Evolutionary conservation across 75 land plant species (phyloP).

Genomic region (Ceratopteris richardii): DNA sequence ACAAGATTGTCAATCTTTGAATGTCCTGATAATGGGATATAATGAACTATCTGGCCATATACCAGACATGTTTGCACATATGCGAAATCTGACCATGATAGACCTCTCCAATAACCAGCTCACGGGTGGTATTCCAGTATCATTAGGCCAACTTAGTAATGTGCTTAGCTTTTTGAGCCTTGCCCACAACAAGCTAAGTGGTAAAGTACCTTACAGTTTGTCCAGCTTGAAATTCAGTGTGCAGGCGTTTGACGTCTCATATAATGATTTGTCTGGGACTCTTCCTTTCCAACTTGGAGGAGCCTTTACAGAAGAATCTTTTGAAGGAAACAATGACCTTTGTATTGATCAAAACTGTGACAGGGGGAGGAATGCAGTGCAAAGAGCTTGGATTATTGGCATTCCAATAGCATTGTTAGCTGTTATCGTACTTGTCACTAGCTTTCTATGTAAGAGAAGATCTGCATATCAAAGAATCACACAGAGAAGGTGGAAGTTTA

Average conservation of each 20-base stretch:
- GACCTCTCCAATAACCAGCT: slow-evolving; percentile 42
- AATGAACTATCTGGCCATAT: slow-evolving; percentile 51
- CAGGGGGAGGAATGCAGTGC: slow-evolving; percentile 15
- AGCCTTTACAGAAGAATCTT: slow-evolving; percentile 33
- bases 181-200: slow-evolving; percentile 52
- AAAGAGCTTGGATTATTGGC: slow-evolving; percentile 13
- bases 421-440: slow-evolving; percentile 13
- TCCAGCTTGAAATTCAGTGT: slow-evolving; percentile 33
- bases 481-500: slow-evolving; percentile 41
- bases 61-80: slow-evolving; percentile 39
- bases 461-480: background rate
- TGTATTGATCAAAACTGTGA: slow-evolving; percentile 20
- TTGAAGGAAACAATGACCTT: slow-evolving; percentile 51
- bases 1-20: slow-evolving; percentile 28
- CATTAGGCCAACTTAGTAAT: slow-evolving; percentile 35
- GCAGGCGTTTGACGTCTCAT: slow-evolving; percentile 45
- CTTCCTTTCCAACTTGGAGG: slow-evolving; percentile 42
- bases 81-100: slow-evolving; percentile 23
- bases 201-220: slow-evolving; percentile 50
- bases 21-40: slow-evolving; percentile 23
- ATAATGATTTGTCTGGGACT: slow-evolving; percentile 54
- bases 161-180: slow-evolving; percentile 47
- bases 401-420: background rate
- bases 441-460: slow-evolving; percentile 8
- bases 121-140: slow-evolving; percentile 52